Base-by-base conservation (phyloP, 305 asterid genomes). In the Fraxinus velutina region DNA sequence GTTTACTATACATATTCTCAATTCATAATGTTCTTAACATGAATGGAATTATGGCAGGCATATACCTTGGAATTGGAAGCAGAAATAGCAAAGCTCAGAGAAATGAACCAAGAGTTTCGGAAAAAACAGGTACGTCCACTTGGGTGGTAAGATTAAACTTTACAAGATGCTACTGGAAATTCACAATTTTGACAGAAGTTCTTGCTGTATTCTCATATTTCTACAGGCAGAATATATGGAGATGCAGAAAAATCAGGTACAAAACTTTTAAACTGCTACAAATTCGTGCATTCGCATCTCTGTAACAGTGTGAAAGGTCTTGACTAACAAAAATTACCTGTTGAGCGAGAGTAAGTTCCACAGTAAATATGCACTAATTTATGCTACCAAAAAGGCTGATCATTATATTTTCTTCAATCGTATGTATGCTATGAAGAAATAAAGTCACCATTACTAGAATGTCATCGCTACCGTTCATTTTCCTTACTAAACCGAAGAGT, bases 21-120 rank as follows among this genome's bases (percentile, higher is more conserved):
- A 75, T 22, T 39, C n/a, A 36, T 78, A 60, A 60, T 79, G 22
- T 72, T 80, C 27, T 50, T 75, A 42, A 34, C 75, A 80, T 73
- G 29, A 82, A 73, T 47, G 79, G 70, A 77, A 73, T 37, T 78
- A 57, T 74, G 66, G 79, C 88, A 96, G 98, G 99, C 97, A 37
- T 94, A 96, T 81, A 93, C 98, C 50, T 85, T 90, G 83, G 97
- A 96, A 80, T 84, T 96, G 92, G 99, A 96, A 91, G 93, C 93
- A 82, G 99, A 96, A 87, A 93, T 96, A 33, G 98, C 92, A 4
- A 90, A 90, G 84, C 97, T 94, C 75, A 90, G 87, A 85, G 92
- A 94, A 85, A 68, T 88, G 74, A 94, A 96, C 80, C 82, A 87
- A 29, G 97, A 93, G 86, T 84, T 94, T 91, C 91, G 86, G 83